Percentiles rank a stretch among this genome's conserved stretches.
Conservation (phyloP, 1,139 yeast species). For the Yamadazyma mexicana region DNA sequence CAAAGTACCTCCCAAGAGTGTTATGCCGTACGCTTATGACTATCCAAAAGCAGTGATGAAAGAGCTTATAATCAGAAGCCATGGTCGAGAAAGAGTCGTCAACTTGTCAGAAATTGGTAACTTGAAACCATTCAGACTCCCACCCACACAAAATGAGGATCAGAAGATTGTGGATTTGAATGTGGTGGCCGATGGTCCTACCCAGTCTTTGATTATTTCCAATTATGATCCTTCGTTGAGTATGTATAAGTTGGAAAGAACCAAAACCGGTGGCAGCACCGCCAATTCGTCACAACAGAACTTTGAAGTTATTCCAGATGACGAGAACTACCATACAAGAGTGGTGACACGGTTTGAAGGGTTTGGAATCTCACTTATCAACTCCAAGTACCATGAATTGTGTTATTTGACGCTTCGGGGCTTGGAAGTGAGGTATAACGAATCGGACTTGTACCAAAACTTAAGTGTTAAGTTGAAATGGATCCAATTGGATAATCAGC, state of each 20-base stretch:
- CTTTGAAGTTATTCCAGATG: conserved; percentile 67
- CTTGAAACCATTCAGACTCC: conserved; percentile 79
- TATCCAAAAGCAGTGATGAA: conserved; percentile 88
- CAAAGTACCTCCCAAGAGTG: conserved; percentile 82
- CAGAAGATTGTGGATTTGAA: conserved; percentile 74
- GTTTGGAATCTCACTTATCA: conserved; percentile 82
- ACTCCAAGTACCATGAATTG: conserved; percentile 69
- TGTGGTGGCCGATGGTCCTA: conserved; percentile 95
- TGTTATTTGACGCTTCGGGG: conserved; percentile 82
- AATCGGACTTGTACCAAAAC: conserved; percentile 82
- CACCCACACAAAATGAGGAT: conserved; percentile 44
- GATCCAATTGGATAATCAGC: conserved; percentile 92
- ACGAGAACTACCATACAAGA: conserved; percentile 65
- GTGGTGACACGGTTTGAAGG: conserved; percentile 77
- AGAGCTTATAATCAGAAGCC: conserved; percentile 71
- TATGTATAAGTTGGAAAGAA: conserved; percentile 59
- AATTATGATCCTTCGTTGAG: conserved; percentile 79
- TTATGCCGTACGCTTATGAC: conserved; percentile 99
- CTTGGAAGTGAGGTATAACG: conserved; percentile 75
- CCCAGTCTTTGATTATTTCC: conserved; percentile 82
- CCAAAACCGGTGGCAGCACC: conserved; percentile 27
- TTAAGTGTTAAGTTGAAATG: conserved; percentile 82
- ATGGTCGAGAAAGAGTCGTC: conserved; percentile 73
- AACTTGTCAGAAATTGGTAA: conserved; percentile 93
- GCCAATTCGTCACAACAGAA: conserved; percentile 42